These are phyloP conservation scores for Nitzschia inconspicua DNA, from an alignment of 108 stramenopile species.

Conservation along the genomic window DNA sequence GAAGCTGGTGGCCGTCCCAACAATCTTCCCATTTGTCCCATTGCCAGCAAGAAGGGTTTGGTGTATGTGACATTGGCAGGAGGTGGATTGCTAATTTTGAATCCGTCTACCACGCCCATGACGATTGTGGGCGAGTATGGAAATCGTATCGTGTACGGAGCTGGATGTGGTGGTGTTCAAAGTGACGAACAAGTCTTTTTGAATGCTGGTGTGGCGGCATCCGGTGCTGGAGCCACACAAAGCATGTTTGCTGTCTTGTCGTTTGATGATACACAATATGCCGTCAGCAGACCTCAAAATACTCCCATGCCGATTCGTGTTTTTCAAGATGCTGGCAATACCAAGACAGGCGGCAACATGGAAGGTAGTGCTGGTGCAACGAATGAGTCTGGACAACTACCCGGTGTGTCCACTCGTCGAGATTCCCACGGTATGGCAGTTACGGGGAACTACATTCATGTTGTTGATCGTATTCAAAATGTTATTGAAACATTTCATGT, in stretches of 20 bases:
- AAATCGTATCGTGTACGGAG: slow-evolving; percentile 14
- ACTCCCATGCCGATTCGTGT: neutral
- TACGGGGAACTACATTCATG: slow-evolving; percentile 26
- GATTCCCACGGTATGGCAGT: slow-evolving; percentile 19
- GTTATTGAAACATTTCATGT: slow-evolving; percentile 22
- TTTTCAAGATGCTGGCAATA: slow-evolving; percentile 20
- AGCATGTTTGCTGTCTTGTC: slow-evolving; percentile 17
- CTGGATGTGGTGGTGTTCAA: slow-evolving; percentile 29
- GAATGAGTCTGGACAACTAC: slow-evolving; percentile 27
- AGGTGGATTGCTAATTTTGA: slow-evolving; percentile 25
- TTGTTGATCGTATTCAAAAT: slow-evolving; percentile 33
- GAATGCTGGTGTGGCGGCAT: slow-evolving; percentile 21
- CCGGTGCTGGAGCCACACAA: slow-evolving; percentile 5
- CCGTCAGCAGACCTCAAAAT: neutral
- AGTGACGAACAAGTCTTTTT: slow-evolving; percentile 7
- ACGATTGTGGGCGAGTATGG: slow-evolving; percentile 33
- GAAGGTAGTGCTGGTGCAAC: neutral
- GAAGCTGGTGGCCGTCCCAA: slow-evolving; percentile 14
- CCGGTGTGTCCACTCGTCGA: slow-evolving; percentile 24
- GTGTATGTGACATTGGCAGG: slow-evolving; percentile 23
- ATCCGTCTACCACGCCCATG: slow-evolving; percentile 26
- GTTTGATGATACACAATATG: slow-evolving; percentile 7
- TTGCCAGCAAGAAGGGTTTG: neutral
- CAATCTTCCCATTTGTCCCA: slow-evolving; percentile 36
- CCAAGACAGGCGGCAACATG: slow-evolving; percentile 12